Base-by-base conservation (phyloP, 2,329 filamentous ascomycete genomes). In the Xylaria sp. region DNA sequence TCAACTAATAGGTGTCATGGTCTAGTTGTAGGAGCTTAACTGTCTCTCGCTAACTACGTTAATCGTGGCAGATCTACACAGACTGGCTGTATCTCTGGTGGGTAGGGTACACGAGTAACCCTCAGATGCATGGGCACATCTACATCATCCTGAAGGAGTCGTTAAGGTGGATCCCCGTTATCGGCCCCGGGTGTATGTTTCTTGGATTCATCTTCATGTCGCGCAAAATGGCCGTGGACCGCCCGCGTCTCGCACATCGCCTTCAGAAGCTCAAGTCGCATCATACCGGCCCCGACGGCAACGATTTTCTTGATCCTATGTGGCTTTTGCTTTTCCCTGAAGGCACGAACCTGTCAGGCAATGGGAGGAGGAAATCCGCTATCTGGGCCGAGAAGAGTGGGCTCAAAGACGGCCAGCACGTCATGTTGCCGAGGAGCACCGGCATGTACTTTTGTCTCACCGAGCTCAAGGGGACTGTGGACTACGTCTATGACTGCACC, bases 1-100 rank as follows among this genome's bases (percentile, higher is more conserved):
- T 32, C 34, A 7, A 18, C 34, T 41, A 7, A n/a, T 13, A 23
- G 18, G 9, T 32, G 9, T 8, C 25, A 15, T 20, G 12, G 10
- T 9, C 34, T 57, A 4, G 18, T n/a, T 13, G 6, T 30, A 15
- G 12, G 43, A 52, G 12, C 46, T 76, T 8, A 23, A 5, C 20
- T 20, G 45, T 43, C 2, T 9, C 28, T 77, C 68, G 76, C 72
- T 70, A 60, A 74, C 70, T 39, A 30, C 15, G 10, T 23, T 34
- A 12, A 52, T 15, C 30, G 28, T 72, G 87, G 39, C 52, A 78
- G 87, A 90, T 97, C 60, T 97, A 97, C 77, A 95, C 93, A 9
- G 93, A 97, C 80, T 97, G 93, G 93, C 81, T 97, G 9, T 97
- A 97, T 77, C 86, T 97, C 8, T 97, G 93, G 93, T 97, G 93